Base-by-base conservation (phyloP, 768 basidiomycete genomes). In the Mycena rebaudengoi region DNA sequence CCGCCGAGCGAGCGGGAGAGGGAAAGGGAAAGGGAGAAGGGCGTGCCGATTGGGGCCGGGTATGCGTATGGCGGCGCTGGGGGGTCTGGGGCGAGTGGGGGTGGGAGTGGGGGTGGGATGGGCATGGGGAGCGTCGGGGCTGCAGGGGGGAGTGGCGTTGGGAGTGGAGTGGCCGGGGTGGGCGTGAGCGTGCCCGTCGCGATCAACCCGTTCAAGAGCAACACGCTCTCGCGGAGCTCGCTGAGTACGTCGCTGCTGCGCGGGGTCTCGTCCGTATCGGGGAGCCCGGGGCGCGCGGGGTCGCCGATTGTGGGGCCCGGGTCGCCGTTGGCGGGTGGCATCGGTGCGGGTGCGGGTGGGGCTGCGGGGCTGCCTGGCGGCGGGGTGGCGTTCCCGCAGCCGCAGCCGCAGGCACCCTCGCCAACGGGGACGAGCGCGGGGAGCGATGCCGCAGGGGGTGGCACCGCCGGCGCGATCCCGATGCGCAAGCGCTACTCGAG, bases 401-500 rank as follows among this genome's bases (percentile, higher is more conserved):
- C 59, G 30, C 18, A n/a, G 53, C 11, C 49, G 16, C 16, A 30
- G 4, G 18, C 23, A 32, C 18, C 0, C 7, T 26, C 41, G 71
- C 68, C 25, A 67, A 10, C 25, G 16, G 23, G 1, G 25, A 33
- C 30, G 64, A 59, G 40, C 29, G 45, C 25, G 25, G 37, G 41
- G 37, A 60, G 45, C 60, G 53, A 32, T n/a, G 50, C 33, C 16
- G 60, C n/a, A 44, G 51, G 28, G 53, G 64, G 48, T 56, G 43
- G 62, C 56, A 53, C 29, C 18, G 32, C 51, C 2, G 39, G 25
- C 3, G 56, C 41, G 39, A 62, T 69, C 54, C 77, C 76, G 12
- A 56, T 70, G 28, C 79, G 87, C 37, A 91, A 90, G 73, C 80
- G 91, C 7, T 94, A 92, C 77, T 91, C 89, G 44, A 91, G 90